These are phyloP conservation scores for Jamesozyma rosinii DNA, from an alignment of 805 yeast genomes.

Conservation along the genomic window DNA sequence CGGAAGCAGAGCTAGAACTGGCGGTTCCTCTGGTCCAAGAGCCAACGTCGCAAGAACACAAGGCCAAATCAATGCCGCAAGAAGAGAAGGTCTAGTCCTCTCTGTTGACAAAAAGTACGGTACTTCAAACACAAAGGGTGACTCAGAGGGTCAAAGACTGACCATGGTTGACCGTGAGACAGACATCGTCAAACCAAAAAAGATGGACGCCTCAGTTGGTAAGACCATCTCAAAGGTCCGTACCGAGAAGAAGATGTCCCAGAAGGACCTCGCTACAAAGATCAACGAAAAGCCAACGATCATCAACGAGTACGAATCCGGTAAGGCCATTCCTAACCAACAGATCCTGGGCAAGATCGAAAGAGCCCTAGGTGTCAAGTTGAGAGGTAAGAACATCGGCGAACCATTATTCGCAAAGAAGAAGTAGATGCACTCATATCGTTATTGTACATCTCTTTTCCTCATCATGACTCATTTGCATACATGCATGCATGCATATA, in stretches of 20 bases:
- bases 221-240: constrained; percentile 78
- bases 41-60: constrained; percentile 71
- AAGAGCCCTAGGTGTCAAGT: constrained; percentile 86
- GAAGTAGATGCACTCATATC: constrained; percentile 18
- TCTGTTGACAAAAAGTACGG: constrained; percentile 91
- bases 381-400: constrained; percentile 94
- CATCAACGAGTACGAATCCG: constrained; percentile 93
- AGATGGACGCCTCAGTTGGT: constrained; percentile 76
- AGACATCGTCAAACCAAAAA: constrained; percentile 87
- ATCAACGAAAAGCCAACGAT: constrained; percentile 93
- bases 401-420: constrained; percentile 54
- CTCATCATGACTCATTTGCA: too few relatives aligned
- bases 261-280: constrained; percentile 92
- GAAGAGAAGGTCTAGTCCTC: constrained; percentile 82
- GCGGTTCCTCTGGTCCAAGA: constrained; percentile 81
- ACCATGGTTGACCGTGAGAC: constrained; percentile 89
- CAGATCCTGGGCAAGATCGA: constrained; percentile 87
- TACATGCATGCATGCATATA: not conserved
- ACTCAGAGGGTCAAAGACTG: constrained; percentile 89
- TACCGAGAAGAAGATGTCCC: constrained; percentile 79
- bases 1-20: constrained; percentile 81
- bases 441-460: not conserved
- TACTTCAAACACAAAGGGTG: constrained; percentile 49
- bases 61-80: constrained; percentile 81
- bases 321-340: constrained; percentile 93